These are phyloP conservation scores for Botrytis hyacinthi DNA, from an alignment of 2,329 filamentous ascomycete species.

Conservation along the genomic window DNA sequence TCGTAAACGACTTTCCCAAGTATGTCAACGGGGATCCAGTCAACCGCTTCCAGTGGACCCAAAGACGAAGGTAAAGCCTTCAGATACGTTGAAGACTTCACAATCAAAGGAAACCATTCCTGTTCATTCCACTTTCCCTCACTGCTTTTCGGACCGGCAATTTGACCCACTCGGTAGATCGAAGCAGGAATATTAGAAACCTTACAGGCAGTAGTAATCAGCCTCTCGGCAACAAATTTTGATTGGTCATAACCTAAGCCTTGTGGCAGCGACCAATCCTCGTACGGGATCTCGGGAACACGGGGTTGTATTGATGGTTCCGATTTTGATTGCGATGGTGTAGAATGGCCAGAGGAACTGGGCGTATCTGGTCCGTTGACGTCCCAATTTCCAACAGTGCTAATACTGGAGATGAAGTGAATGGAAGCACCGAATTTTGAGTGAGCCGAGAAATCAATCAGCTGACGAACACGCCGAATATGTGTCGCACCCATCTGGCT, in stretches of 20 bases:
- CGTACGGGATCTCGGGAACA: conserved; percentile 42
- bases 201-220: conserved; percentile 44
- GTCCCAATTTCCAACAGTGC: conserved; percentile 13
- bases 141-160: conserved; percentile 40
- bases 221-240: conserved; percentile 36
- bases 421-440: conserved; percentile 9
- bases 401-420: conserved; percentile 36
- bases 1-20: neutral
- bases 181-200: conserved; percentile 42
- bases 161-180: conserved; percentile 48
- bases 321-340: neutral
- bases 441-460: conserved; percentile 14
- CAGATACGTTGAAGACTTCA: neutral
- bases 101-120: conserved; percentile 5
- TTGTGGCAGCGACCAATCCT: conserved; percentile 28
- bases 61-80: neutral
- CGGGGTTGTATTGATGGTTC: neutral
- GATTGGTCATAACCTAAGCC: conserved; percentile 31
- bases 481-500: conserved; percentile 32
- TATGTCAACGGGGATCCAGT: conserved; percentile 6
- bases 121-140: conserved; percentile 10
- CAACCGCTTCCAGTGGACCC: conserved; percentile 27
- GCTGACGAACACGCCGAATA: conserved; percentile 5
- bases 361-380: neutral
- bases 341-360: neutral